Conservation (phyloP, 495 filamentous ascomycete genomes). For the Lasiosphaeris hirsuta region DNA sequence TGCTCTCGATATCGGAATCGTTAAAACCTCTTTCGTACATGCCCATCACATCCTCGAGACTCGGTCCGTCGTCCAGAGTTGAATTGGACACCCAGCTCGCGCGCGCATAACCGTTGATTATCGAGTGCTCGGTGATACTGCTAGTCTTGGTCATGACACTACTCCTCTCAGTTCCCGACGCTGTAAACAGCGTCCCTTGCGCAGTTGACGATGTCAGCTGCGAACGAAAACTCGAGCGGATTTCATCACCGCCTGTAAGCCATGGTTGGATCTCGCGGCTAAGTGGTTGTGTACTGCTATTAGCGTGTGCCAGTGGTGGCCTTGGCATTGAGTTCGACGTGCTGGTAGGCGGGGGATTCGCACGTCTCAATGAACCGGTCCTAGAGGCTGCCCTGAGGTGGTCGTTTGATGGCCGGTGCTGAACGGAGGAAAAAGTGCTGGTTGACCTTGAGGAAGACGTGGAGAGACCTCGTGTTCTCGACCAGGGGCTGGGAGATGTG, state of each 20-base stretch:
- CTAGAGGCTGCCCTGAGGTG: slow-evolving; percentile 18
- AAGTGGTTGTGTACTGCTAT: slow-evolving; percentile 18
- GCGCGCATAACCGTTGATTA: slow-evolving; percentile 39
- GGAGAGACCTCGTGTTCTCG: slow-evolving; percentile 40
- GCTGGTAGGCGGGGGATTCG: slow-evolving; percentile 21
- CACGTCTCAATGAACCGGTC: slow-evolving; percentile 21
- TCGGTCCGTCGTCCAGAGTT: slow-evolving; percentile 68
- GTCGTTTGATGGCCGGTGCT: slow-evolving; percentile 33
- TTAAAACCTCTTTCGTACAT: slow-evolving; percentile 90
- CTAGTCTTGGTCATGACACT: slow-evolving; percentile 78
- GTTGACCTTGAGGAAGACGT: slow-evolving; percentile 46
- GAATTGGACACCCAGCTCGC: slow-evolving; percentile 53
- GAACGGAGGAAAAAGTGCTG: slow-evolving; percentile 40
- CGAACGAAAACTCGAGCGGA: slow-evolving; percentile 71
- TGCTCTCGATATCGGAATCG: slow-evolving; percentile 43
- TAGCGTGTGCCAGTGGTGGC: slow-evolving; percentile 13
- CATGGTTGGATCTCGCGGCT: slow-evolving; percentile 41
- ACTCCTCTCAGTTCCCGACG: slow-evolving; percentile 77
- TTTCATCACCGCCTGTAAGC: slow-evolving; percentile 47
- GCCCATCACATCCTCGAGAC: slow-evolving; percentile 86
- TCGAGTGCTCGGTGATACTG: slow-evolving; percentile 61
- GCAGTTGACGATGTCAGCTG: slow-evolving; percentile 63
- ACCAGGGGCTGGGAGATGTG: slow-evolving; percentile 29
- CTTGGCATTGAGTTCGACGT: slow-evolving; percentile 11
- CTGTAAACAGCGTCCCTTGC: slow-evolving; percentile 64